These are phyloP conservation scores for Daldinia grandis DNA, from an alignment of 495 filamentous ascomycete genomes.

Conservation along the genomic window DNA sequence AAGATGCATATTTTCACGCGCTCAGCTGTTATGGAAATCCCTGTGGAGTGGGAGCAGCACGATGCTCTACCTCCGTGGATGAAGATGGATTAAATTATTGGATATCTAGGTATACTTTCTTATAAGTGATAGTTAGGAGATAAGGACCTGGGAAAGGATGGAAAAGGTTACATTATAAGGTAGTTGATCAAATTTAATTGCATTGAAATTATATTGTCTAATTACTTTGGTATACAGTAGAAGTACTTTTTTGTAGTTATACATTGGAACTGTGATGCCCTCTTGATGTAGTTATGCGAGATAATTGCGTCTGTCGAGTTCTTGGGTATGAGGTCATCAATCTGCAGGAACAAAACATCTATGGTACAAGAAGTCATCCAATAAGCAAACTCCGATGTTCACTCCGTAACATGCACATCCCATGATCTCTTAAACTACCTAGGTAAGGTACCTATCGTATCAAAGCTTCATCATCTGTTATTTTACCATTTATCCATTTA, in stretches of 20 bases:
- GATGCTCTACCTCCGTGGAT: constrained; percentile 43
- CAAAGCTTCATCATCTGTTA: too few relatives aligned
- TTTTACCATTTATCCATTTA: too few relatives aligned
- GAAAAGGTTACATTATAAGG: too few relatives aligned
- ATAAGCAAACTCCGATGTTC: background rate
- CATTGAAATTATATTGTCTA: background rate
- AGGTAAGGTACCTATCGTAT: too few relatives aligned
- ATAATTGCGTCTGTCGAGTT: background rate
- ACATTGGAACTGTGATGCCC: background rate
- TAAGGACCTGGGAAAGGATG: too few relatives aligned
- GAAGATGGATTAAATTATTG: constrained; percentile 11
- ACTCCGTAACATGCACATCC: background rate
- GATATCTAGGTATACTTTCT: background rate
- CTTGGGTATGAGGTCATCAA: constrained; percentile 45
- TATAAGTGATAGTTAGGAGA: too few relatives aligned
- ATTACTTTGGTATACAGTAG: background rate
- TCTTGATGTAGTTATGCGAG: background rate
- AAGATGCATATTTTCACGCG: constrained; percentile 51
- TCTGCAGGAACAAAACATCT: constrained; percentile 29
- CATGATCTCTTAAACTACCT: background rate
- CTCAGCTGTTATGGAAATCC: constrained; percentile 48
- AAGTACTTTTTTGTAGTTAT: background rate
- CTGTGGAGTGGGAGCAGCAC: constrained; percentile 49
- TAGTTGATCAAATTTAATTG: too few relatives aligned
- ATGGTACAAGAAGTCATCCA: background rate